Base-by-base conservation (phyloP, 2,329 filamentous ascomycete species). In the Phialophora verrucosa region DNA sequence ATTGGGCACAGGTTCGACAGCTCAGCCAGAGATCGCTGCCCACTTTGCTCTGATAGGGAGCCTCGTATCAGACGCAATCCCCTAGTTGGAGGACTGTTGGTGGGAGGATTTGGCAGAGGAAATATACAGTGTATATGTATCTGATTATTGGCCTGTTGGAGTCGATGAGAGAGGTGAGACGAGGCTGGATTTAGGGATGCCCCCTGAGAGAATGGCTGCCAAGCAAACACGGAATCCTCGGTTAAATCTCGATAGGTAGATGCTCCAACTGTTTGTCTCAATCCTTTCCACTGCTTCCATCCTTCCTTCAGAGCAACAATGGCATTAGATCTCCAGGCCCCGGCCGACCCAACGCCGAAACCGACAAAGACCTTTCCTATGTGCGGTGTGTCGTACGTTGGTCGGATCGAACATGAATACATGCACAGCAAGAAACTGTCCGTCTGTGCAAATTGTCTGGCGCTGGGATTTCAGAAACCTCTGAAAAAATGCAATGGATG, bases 371-470 rank as follows among this genome's bases (percentile, higher is more conserved):
- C 65, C 8, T 70, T 68, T 35, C 68, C 68, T 4, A 67, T 68
- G 47, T 70, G 68, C 27, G 68, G 68, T 50, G 68, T 67, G 14
- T 62, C 68, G 23, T 70, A 70, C 47, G 63, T 70, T 12, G 64
- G 64, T 29, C 68, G 65, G 35, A 66, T 73, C 56, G 71, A 73
- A 57, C 71, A 73, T 53, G 71, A 73, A 59, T 73, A 72, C 58
- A 66, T 73, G 63, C 66, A 66, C 53, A 47, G 66, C 25, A 71
- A 73, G 62, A 71, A 71, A 55, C 65, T 73, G 5, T 69, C 68
- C 3, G 65, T 73, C 11, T 73, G 71, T 56, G 62, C 65, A 14
- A 71, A 69, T 54, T 73, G 71, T 38, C 59, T 73, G 42, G 66
- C 70, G 31, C 27, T 71, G 17, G 71, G 70, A n/a, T 70, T 73